Base-by-base conservation (phyloP, 768 basidiomycete species). In the Phlebiopsis gigantea region DNA sequence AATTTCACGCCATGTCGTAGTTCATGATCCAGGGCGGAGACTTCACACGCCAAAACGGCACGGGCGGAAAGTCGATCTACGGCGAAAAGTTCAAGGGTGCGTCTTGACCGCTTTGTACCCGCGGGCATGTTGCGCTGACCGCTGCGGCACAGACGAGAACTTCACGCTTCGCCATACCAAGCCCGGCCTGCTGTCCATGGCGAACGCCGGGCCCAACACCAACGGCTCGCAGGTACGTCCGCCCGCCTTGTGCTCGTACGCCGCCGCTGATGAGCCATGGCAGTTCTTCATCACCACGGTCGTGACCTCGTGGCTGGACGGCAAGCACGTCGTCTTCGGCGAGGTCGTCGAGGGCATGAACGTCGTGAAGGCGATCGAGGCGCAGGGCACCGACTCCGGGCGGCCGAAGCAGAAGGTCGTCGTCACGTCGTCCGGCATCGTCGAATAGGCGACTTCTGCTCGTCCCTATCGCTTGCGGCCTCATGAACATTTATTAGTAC, bases 1-100 rank as follows among this genome's bases (percentile, higher is more conserved):
- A 6, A 17, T 4, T 30, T 15, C 31, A 15, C 15, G 17, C 25
- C 41, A 26, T n/a, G 22, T 10, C 14, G 8, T 47, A 78, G 42
- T 94, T 93, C 74, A 93, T 93, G 90, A 77, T 92, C 56, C 93
- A 95, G 71, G 93, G 91, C 24, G 93, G 93, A 55, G 92, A 94
- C 69, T 96, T 96, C 70, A 88, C 85, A 61, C 50, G 58, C 6
- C 59, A 62, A 45, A 73, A 77, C 53, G 72, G 90, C 15, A 89
- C 87, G 9, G 90, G 90, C 58, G 90, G 90, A 47, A 88, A 85
- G 72, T 87, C 85, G 24, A 89, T 89, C 68, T 89, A 87, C 58
- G 88, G 88, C 60, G 74, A 75, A 46, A 84, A 81, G 65, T 89
- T 88, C 60, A 66, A 64, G 6, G 88, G 86, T 87, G 39, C 46